Evolutionary conservation across 805 yeast species (phyloP), one percentile per base, ranked within the genome.

Genomic region (Teunomyces tritomae): DNA sequence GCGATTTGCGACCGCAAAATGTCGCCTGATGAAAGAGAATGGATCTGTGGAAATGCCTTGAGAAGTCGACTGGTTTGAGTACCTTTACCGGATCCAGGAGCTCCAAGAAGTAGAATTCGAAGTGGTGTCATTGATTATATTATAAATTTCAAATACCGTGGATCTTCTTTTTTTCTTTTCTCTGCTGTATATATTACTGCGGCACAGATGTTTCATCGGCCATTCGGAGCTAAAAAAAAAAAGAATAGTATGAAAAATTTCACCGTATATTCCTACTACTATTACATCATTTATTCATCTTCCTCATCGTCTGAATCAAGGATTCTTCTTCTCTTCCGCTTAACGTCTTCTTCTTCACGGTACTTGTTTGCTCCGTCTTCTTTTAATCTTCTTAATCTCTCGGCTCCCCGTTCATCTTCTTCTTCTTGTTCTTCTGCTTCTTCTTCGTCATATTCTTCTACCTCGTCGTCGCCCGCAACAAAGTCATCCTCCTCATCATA

Each of bases 41-140:
- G 63, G 17, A 91, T 64, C 4, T 61, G 57, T 1, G 85, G 78
- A 49, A 83, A 76, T 35, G 70, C 65, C 44, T 78, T 76, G 49
- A 85, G 63, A 4, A 91, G 70, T 49, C 83, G 75, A 2, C 85
- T 68, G 0, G 96, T 86, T 55, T 86, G 87, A 0, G 98, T 91
- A 1, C 97, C 97, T 62, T 91, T 91, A 0, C 98, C 98, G 1
- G 96, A 78, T 0, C 98, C 98, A 0, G 98, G 98, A 0, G 97
- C 96, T 3, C 97, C 97, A 24, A 92, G 69, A 7, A 91, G 71
- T 26, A 91, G 73, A 33, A 89, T 65, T 57, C 97, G 71, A 13
- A 86, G 62, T 1, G 91, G 84, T 39, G 48, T 49, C 20, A 46
- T 42, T 10, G 44, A 9, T 7, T 8, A 16, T 28, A 41, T 16